phyloP scores from a whole-genome alignment of 306 rosid genomes.

The Cicer chorassanicum region DNA sequence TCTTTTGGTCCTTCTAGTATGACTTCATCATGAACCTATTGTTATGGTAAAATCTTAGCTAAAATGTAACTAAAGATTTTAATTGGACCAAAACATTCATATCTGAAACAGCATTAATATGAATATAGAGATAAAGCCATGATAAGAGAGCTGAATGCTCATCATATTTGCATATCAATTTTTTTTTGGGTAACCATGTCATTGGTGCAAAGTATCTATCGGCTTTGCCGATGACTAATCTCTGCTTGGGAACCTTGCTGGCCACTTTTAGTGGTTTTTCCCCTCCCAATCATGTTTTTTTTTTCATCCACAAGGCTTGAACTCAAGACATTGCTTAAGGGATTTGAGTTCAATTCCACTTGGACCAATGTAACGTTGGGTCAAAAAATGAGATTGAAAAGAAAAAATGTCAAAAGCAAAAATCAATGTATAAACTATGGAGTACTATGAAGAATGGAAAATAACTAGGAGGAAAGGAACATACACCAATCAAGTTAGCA shows the following conservation, averaged over 20 bases:
- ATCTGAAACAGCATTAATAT: neutral
- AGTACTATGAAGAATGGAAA: conserved; percentile 4
- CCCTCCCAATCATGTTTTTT: no score
- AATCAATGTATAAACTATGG: neutral
- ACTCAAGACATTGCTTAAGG: no score
- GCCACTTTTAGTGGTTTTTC: no score
- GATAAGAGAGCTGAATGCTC: neutral
- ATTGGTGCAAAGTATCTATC: no score
- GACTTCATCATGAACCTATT: conserved; percentile 95
- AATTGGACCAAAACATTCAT: conserved; percentile 17
- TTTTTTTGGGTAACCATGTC: no score
- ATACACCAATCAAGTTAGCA: conserved; percentile 1
- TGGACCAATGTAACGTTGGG: no score
- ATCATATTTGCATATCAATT: neutral
- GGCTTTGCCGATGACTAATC: no score
- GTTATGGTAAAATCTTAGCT: conserved; percentile 17
- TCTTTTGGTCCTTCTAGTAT: conserved; percentile 95
- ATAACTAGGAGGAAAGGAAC: neutral
- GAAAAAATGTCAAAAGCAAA: conserved; percentile 24
- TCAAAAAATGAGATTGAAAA: conserved; percentile 9
- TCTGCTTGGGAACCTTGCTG: no score
- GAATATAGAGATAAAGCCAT: neutral
- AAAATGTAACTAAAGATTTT: conserved; percentile 14
- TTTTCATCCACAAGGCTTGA: no score
- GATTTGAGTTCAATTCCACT: no score